Percentiles rank a stretch among this genome's conserved stretches.
These are phyloP conservation scores for Phoma sp. DNA, from an alignment of 2,329 filamentous ascomycete genomes.

Conservation along the genomic window DNA sequence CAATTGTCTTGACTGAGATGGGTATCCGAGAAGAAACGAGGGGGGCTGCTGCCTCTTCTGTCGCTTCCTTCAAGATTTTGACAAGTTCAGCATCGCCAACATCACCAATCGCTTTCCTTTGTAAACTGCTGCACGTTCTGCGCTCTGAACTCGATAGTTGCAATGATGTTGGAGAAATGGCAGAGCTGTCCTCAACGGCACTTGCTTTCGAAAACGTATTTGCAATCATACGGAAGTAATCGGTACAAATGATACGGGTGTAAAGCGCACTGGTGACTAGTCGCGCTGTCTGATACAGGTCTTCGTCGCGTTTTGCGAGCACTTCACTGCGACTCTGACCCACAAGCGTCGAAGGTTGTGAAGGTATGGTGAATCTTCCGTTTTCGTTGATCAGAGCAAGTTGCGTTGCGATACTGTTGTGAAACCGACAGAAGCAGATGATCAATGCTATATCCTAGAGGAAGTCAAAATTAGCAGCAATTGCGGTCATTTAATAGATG, in stretches of 20 bases:
- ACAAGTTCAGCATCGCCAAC: constrained; percentile 78
- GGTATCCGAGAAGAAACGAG: too few relatives aligned
- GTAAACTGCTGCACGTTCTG: constrained; percentile 46
- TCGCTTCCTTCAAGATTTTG: constrained; percentile 66
- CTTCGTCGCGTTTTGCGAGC: constrained; percentile 48
- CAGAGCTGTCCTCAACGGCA: too few relatives aligned
- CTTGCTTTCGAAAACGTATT: constrained; percentile 59
- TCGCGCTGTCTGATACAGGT: constrained; percentile 55
- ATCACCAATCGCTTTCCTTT: constrained; percentile 75
- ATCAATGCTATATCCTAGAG: constrained; percentile 53
- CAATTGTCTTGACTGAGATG: too few relatives aligned
- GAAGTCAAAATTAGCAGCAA: not conserved
- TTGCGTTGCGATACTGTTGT: constrained; percentile 80
- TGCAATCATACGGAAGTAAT: constrained; percentile 78
- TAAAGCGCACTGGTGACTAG: constrained; percentile 56
- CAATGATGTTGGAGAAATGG: too few relatives aligned
- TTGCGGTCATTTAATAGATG: too few relatives aligned
- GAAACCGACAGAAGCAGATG: constrained; percentile 71
- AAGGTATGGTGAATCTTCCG: constrained; percentile 66
- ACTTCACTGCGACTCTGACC: not conserved
- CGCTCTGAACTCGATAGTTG: too few relatives aligned
- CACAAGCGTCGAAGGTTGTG: not conserved
- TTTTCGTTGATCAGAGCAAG: constrained; percentile 81
- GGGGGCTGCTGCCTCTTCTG: constrained; percentile 66
- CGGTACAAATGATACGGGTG: constrained; percentile 55